Conservation (phyloP, 2,329 filamentous ascomycete genomes). For the Aspergillus aculeatinus region DNA sequence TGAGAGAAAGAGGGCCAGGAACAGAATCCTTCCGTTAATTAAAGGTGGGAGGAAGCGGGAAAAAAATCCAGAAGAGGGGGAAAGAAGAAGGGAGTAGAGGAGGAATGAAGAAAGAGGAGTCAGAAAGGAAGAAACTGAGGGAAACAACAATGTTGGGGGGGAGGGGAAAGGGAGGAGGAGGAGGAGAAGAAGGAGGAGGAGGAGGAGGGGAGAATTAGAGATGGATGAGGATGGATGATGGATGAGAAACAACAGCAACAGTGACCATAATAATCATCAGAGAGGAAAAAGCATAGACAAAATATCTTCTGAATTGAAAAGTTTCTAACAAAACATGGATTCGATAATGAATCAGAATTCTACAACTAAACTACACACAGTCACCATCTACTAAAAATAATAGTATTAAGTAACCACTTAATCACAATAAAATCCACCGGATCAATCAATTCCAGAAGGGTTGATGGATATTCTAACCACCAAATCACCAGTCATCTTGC, state of each 20-base stretch:
- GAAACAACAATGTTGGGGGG: background rate
- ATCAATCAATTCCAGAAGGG: background rate
- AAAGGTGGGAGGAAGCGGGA: background rate
- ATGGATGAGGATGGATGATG: too few species aligned
- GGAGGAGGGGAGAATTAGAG: background rate
- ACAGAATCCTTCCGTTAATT: background rate
- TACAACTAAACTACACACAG: background rate
- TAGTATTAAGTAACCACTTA: background rate
- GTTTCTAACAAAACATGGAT: too few species aligned
- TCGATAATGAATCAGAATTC: background rate
- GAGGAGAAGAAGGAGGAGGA: background rate
- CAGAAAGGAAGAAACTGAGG: slow-evolving; percentile 5
- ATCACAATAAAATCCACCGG: background rate
- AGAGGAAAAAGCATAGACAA: background rate
- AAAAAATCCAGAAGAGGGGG: slow-evolving; percentile 3
- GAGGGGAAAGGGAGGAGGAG: background rate
- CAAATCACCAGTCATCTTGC: slow-evolving; percentile 3
- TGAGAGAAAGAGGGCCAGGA: slow-evolving; percentile 11
- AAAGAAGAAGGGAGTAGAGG: slow-evolving; percentile 1
- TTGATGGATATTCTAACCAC: background rate
- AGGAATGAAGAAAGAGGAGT: background rate
- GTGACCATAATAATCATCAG: too few species aligned
- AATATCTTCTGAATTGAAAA: too few species aligned
- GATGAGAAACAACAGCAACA: too few species aligned
- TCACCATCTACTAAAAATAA: background rate